Conservation (phyloP, 345 rosid species). For the Salix koriyanagi region DNA sequence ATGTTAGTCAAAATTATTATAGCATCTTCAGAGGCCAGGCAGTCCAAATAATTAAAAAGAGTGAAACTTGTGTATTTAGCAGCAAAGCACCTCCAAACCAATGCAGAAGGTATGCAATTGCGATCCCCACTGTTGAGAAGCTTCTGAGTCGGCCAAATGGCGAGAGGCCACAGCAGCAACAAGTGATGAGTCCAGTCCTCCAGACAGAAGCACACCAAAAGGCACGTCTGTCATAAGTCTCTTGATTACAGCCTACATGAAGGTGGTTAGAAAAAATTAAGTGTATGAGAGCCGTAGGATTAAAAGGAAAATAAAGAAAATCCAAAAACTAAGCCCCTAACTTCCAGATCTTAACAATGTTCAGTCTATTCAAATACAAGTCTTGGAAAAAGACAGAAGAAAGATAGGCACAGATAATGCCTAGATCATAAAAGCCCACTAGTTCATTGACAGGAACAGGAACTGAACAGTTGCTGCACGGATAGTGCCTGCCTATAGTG, state of each 20-base stretch:
- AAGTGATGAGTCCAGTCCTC: conserved; percentile 85
- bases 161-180: conserved; percentile 82
- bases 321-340: neutral
- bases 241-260: conserved; percentile 63
- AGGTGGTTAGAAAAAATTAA: neutral
- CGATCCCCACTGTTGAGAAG: conserved; percentile 81
- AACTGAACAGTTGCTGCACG: neutral
- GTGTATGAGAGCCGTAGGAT: neutral
- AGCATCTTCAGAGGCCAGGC: neutral
- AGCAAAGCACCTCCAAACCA: conserved; percentile 56
- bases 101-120: conserved; percentile 70
- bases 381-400: neutral
- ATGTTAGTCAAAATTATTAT: neutral
- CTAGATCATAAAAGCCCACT: neutral
- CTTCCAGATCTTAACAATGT: neutral
- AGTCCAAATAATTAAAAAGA: neutral
- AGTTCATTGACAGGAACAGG: neutral
- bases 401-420: neutral
- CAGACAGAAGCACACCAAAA: conserved; percentile 82
- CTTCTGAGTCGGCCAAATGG: conserved; percentile 49
- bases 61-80: neutral
- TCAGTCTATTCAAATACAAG: neutral
- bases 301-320: neutral
- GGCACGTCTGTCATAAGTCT: conserved; percentile 91
- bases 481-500: neutral